Evolutionary conservation across 345 rosid genomes (phyloP).

Genomic region (Sonneratia caseolaris): DNA sequence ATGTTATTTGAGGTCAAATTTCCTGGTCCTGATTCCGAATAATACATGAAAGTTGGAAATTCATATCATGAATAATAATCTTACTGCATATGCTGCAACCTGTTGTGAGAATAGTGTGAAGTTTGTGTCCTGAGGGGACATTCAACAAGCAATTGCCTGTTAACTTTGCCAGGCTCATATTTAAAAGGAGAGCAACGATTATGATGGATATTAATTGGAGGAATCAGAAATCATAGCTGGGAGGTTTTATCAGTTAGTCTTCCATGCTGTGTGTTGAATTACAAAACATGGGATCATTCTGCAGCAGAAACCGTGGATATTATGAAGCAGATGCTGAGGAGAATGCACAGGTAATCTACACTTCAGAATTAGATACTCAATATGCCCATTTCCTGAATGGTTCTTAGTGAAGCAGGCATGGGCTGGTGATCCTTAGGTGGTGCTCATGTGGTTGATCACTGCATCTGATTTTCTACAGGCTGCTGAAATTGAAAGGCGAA

Average conservation of each 20-base stretch:
- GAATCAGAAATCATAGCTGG: conserved; percentile 6
- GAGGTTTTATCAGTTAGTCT: conserved; percentile 21
- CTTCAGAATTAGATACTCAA: background rate
- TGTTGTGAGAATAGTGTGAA: too few species aligned
- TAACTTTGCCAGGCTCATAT: background rate
- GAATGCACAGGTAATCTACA: conserved; percentile 55
- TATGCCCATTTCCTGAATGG: background rate
- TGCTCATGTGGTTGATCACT: background rate
- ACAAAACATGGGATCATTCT: conserved; percentile 74
- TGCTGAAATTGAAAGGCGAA: conserved; percentile 87
- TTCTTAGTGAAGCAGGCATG: background rate
- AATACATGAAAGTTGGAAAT: too few species aligned
- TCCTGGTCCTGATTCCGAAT: too few species aligned
- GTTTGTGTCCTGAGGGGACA: too few species aligned
- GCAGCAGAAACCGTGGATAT: conserved; percentile 58
- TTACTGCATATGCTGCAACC: too few species aligned
- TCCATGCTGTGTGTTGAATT: conserved; percentile 38
- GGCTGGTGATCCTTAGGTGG: background rate
- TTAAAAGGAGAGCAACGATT: background rate
- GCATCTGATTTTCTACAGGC: conserved; percentile 33
- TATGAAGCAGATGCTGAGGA: conserved; percentile 66
- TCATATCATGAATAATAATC: too few species aligned
- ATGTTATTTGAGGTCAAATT: too few species aligned
- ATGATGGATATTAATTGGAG: conserved; percentile 4
- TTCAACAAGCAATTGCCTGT: background rate